phyloP scores from a whole-genome alignment of 1,139 yeast species.

The Insectozyma bohioensis region DNA sequence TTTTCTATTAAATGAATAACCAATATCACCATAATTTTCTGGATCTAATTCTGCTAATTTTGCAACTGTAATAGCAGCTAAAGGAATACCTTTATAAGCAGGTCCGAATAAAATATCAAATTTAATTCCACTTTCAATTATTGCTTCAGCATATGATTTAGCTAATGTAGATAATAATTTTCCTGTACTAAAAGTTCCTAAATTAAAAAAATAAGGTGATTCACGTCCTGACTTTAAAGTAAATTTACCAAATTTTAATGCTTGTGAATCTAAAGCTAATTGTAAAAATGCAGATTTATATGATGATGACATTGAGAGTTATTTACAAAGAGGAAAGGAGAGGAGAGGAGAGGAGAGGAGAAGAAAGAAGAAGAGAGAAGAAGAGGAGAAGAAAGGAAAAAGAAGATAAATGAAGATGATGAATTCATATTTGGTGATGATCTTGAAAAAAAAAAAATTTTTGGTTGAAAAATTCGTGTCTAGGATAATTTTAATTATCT shows the following conservation, averaged over 20 bases:
- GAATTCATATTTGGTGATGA: too few relatives aligned
- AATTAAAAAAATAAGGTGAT: slow-evolving; percentile 96
- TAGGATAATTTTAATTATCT: too few relatives aligned
- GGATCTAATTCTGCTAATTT: slow-evolving; percentile 90
- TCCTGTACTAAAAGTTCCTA: slow-evolving; percentile 87
- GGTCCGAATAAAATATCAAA: slow-evolving; percentile 96
- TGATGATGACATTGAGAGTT: slow-evolving; percentile 23
- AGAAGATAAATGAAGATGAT: too few relatives aligned
- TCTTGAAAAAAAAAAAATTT: too few relatives aligned
- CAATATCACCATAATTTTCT: slow-evolving; percentile 62
- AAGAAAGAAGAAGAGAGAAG: too few relatives aligned
- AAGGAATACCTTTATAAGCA: slow-evolving; percentile 95
- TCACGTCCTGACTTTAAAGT: slow-evolving; percentile 88
- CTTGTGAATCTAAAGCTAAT: slow-evolving; percentile 76
- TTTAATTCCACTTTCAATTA: slow-evolving; percentile 73
- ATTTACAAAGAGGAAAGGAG: slow-evolving; percentile 10
- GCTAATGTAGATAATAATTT: slow-evolving; percentile 76
- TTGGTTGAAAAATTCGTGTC: too few relatives aligned
- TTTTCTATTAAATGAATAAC: slow-evolving; percentile 78
- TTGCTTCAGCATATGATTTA: slow-evolving; percentile 84
- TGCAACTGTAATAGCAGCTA: slow-evolving; percentile 90
- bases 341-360: slow-evolving; percentile 4
- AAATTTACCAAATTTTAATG: slow-evolving; percentile 83
- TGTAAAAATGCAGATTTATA: slow-evolving; percentile 72
- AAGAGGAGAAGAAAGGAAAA: slow-evolving; percentile 9